Evolutionary conservation across 2,329 filamentous ascomycete genomes (phyloP), one percentile per base, ranked within the genome.

Genomic region (Colletotrichum theobromicola): DNA sequence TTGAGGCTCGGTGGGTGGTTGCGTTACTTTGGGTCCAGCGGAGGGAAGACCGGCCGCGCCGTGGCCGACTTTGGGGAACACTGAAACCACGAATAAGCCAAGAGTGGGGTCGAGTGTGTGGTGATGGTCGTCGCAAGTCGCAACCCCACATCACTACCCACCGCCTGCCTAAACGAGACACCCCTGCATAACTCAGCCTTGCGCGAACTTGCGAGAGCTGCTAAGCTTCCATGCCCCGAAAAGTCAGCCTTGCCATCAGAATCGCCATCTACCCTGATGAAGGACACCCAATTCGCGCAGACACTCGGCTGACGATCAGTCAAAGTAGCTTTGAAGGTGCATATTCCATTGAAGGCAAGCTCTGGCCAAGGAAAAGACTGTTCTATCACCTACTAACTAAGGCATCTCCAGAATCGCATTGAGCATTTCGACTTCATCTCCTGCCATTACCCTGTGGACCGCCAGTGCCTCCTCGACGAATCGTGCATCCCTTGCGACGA

Each of bases 141-240:
- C 28, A 21, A 37, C 64, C 70, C 70, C 70, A 74, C 70, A 58
- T 70, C n/a, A n/a, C n/a, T n/a, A 50, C 60, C 55, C 63, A 70
- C 68, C 70, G 60, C 71, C 42, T 75, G 35, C 74, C 70, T 34
- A 28, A 63, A 64, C 21, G 24, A 37, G 74, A 67, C 74, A 63
- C 74, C 71, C 71, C 74, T 76, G 74, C 71, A 76, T 75, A 30
- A 64, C 62, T 76, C 74, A 76, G 74, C 74, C 74, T 76, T 71
- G 74, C 74, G 66, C 53, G 61, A 35, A 50, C 30, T 67, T 64
- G 64, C 67, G 70, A 67, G 46, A 75, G 69, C 62, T 46, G 58
- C 70, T 60, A 35, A 74, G 64, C 64, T 69, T 69, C 70, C 35
- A 37, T 32, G 58, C 21, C 46, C 53, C 66, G 53, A 72, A 74